Conservation (phyloP, 805 yeast genomes). For the Cyberlindnera euphorbiae region DNA sequence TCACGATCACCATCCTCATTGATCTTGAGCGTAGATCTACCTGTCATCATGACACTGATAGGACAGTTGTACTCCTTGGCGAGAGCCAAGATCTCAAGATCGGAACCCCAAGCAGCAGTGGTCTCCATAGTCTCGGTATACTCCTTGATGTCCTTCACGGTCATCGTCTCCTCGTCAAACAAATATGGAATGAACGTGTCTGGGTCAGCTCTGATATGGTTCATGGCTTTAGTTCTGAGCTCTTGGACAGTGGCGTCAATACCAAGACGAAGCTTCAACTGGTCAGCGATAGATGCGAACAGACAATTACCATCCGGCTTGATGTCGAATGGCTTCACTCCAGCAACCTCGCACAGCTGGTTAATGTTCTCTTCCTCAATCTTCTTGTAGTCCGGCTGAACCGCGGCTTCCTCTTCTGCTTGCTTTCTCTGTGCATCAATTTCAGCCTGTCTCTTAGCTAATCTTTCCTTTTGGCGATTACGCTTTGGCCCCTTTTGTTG, state of each 20-base stretch:
- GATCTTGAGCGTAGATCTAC: conserved; percentile 59
- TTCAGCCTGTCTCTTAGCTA: conserved; percentile 73
- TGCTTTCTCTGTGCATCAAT: conserved; percentile 55
- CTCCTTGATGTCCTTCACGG: conserved; percentile 56
- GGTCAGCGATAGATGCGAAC: conserved; percentile 82
- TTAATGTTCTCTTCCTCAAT: conserved; percentile 68
- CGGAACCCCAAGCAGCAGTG: conserved; percentile 97
- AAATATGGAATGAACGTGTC: conserved; percentile 78
- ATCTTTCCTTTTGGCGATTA: conserved; percentile 79
- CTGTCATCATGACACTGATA: conserved; percentile 73
- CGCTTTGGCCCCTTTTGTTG: conserved; percentile 43
- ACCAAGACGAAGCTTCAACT: conserved; percentile 51
- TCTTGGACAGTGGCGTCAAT: conserved; percentile 37
- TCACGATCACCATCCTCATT: conserved; percentile 49
- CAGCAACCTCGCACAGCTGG: conserved; percentile 42
- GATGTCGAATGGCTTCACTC: conserved; percentile 60
- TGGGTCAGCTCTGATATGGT: conserved; percentile 56
- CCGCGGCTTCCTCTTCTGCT: conserved; percentile 66
- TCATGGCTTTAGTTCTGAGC: conserved; percentile 61
- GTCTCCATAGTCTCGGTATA: conserved; percentile 63
- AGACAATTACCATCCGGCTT: conserved; percentile 93
- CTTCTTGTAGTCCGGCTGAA: conserved; percentile 60
- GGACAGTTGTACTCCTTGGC: conserved; percentile 68
- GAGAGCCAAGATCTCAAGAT: conserved; percentile 82
- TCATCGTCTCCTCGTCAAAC: conserved; percentile 71